A percentile compares a stretch with the other conserved stretches of the same genome.
phyloP scores from a whole-genome alignment of 2,329 filamentous ascomycete genomes.

The Dryadomyces quercivorus region DNA sequence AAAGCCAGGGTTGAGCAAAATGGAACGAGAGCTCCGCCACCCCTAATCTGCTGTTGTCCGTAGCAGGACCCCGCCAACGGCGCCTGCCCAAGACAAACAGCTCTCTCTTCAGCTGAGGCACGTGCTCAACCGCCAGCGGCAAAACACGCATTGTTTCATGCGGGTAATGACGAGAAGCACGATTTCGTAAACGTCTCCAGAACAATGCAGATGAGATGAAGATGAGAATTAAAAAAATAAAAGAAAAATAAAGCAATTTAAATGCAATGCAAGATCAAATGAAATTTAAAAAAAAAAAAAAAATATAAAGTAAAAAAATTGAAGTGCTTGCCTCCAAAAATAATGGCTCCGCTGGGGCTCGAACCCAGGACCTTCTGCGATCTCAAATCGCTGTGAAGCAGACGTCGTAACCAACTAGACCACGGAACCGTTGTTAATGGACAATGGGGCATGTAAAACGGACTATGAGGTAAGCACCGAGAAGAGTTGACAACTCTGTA shows the following conservation, averaged over 20 bases:
- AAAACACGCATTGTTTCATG: not conserved
- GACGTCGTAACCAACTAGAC: constrained; percentile 17
- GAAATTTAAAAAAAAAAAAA: not conserved
- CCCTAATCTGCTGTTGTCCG: not conserved
- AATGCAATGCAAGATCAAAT: not conserved
- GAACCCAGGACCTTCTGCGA: constrained; percentile 17
- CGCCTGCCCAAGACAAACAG: not conserved
- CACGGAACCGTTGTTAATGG: constrained; percentile 11
- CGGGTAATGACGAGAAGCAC: too few species aligned
- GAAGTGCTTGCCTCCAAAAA: constrained; percentile 4
- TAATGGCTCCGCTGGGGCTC: constrained; percentile 14
- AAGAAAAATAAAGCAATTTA: too few species aligned
- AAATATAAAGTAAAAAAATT: not conserved
- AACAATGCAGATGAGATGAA: not conserved
- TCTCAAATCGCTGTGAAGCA: constrained; percentile 12
- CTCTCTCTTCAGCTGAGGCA: not conserved
- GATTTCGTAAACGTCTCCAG: too few species aligned
- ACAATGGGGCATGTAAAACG: not conserved
- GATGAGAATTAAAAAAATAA: not conserved
- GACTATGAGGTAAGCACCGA: not conserved
- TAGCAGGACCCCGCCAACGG: not conserved
- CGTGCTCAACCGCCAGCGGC: not conserved
- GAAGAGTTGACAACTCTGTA: too few species aligned
- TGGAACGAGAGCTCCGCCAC: constrained; percentile 4
- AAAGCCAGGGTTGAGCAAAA: not conserved